Base-by-base conservation (phyloP, 495 filamentous ascomycete genomes). In the Friedmanniomyces simplex region DNA sequence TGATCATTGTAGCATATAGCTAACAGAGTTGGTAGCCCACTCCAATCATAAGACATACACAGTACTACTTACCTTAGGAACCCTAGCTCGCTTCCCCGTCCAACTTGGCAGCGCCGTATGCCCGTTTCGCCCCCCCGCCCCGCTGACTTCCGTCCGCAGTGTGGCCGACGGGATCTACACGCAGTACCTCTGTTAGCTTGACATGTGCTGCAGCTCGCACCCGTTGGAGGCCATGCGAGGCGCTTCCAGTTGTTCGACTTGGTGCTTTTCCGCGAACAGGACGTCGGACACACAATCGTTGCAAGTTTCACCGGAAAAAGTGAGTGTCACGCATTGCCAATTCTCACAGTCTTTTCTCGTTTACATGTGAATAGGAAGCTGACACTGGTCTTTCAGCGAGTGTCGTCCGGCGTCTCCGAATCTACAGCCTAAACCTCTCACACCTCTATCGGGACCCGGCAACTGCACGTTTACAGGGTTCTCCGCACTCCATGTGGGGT, bases 1-100 rank as follows among this genome's bases (percentile, higher is more conserved):
- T 54, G 51, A 54, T 54, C 51, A 43, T 21, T 54, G 51, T 54
- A 54, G 34, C 51, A 54, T 52, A 52, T 49, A 25, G 46, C 46
- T 49, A 16, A 49, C 46, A 49, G 3, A 49, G 7, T 20, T 14
- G 8, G 14, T 37, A 52, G 49, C 16, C 11, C 30, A 52, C 49
- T 32, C 49, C 25, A 52, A 52, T 34, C 49, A 52, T 8, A 8
- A 24, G 20, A 14, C 7, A 49, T 21, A 49, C 46, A 49, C 46
- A 49, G 46, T 32, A 10, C 28, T 32, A 3, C 3, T 32, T 32
- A 3, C 28, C 28, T 32, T 32, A 10, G 28, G 10, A 32, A 32
- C n/a, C n/a, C n/a, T n/a, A n/a, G n/a, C n/a, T 16, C 16, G 34
- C 34, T 37, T 16, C 16, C 34, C 34, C 34, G 34, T 37, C 34